phyloP scores from a whole-genome alignment of 176 grass and related monocot genomes.

The Rhipidocladum racemiflorum region DNA sequence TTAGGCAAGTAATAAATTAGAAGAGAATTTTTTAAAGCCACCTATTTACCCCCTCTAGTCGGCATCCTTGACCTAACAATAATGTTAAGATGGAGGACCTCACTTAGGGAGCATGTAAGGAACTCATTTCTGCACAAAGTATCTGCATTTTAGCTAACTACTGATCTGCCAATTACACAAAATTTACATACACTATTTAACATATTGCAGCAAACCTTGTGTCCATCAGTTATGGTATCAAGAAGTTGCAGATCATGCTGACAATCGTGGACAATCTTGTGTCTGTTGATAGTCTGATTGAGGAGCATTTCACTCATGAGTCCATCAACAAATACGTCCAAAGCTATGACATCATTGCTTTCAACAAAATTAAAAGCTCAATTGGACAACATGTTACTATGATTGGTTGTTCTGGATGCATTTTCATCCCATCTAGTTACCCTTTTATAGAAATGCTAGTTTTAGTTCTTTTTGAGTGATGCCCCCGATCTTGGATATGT shows the following conservation, averaged over 20 bases:
- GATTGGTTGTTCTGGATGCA: background rate
- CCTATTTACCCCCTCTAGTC: too few relatives aligned
- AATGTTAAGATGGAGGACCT: constrained; percentile 73
- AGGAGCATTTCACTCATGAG: constrained; percentile 51
- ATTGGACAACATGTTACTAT: background rate
- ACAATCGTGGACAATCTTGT: constrained; percentile 83
- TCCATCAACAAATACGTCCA: constrained; percentile 71
- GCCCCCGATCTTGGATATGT: constrained; percentile 24
- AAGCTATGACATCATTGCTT: constrained; percentile 91
- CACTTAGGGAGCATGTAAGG: constrained; percentile 86
- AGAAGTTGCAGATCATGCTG: constrained; percentile 88
- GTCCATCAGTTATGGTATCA: constrained; percentile 89
- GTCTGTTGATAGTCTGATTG: constrained; percentile 71
- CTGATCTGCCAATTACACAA: background rate
- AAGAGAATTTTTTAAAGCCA: too few relatives aligned
- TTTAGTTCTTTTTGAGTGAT: constrained; percentile 25
- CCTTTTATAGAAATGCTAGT: constrained; percentile 7
- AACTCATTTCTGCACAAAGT: background rate
- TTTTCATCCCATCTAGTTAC: constrained; percentile 12
- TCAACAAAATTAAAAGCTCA: constrained; percentile 83
- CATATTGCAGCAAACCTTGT: constrained; percentile 73
- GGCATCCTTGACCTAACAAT: too few relatives aligned
- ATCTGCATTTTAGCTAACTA: background rate
- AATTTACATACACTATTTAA: background rate
- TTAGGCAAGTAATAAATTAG: too few relatives aligned